phyloP scores from a whole-genome alignment of 768 basidiomycete genomes.

The Lentinula lateritia region DNA sequence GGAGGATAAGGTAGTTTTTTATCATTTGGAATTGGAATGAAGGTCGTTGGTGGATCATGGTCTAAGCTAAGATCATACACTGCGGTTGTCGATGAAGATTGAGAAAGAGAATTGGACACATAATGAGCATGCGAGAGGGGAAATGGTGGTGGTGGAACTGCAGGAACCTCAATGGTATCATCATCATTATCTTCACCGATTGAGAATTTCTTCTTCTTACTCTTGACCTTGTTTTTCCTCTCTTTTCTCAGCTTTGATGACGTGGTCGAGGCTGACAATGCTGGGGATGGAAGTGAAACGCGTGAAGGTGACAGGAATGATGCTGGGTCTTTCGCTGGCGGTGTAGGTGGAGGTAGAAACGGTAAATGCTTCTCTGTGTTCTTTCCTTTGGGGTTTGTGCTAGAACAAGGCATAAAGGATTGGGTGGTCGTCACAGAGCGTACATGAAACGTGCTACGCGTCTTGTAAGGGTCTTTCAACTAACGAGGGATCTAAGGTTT shows the following conservation, averaged over 20 bases:
- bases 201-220: not conserved
- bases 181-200: not conserved
- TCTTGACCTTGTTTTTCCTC: not conserved
- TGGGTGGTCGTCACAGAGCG: not conserved
- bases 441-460: not conserved
- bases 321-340: not conserved
- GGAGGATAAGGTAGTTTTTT: not conserved
- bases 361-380: not conserved
- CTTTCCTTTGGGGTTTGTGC: not conserved
- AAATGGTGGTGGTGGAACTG: not conserved
- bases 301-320: not conserved
- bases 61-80: slow-evolving; percentile 1
- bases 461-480: not conserved
- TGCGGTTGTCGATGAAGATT: not conserved
- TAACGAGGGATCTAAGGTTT: not conserved
- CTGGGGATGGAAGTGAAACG: not conserved
- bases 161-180: not conserved
- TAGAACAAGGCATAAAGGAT: not conserved
- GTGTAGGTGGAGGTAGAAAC: not conserved
- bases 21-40: not conserved
- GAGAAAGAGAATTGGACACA: not conserved
- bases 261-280: not conserved
- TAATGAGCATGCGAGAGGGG: not conserved
- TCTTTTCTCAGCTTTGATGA: not conserved
- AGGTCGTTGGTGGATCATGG: not conserved